Base-by-base conservation (phyloP, 1,139 yeast genomes). In the Candida pseudocylindracea region DNA sequence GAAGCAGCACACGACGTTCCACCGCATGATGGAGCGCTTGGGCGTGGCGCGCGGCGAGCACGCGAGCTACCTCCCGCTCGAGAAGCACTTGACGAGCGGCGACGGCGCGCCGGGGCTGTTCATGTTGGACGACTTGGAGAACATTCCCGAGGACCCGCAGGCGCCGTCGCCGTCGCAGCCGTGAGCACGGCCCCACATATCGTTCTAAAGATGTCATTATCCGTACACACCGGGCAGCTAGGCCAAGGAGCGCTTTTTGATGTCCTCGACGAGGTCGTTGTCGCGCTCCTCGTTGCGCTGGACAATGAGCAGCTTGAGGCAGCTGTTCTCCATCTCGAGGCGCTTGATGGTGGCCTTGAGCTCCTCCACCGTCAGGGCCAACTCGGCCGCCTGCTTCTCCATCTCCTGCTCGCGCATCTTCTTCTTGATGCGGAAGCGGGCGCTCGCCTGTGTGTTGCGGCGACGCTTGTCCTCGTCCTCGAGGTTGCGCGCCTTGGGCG, bases 271-370 rank as follows among this genome's bases (percentile, higher is more conserved):
- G 36, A 60, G 49, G 35, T 55, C 57, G 30, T 45, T 42, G 42
- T 57, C 56, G 41, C 55, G 54, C 36, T 55, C 50, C 41, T 63
- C 69, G 42, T 46, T 48, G 45, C 63, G 62, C 42, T 64, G 62
- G 33, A 62, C 49, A 24, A 67, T 57, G 41, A 67, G 48, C 39
- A 56, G 58, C 45, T 59, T 61, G 37, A 66, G 60, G 54, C 88
- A 63, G 45, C 69, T 68, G 57, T 81, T 81, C 52, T 81, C 94
- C 75, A 76, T 72, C 51, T 80, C 91, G 39, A 65, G 45, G 27
- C 63, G 55, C 43, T 55, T 56, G 39, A 66, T 53, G 39, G 56
- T 58, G 41, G 53, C 51, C 40, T 64, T 67, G 39, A 63, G 55
- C 8, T 38, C 36, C 13, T 42, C 42, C 28, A 65, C 57, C 36